phyloP scores from a whole-genome alignment of 768 basidiomycete species.

The Phanerochaete carnosa region DNA sequence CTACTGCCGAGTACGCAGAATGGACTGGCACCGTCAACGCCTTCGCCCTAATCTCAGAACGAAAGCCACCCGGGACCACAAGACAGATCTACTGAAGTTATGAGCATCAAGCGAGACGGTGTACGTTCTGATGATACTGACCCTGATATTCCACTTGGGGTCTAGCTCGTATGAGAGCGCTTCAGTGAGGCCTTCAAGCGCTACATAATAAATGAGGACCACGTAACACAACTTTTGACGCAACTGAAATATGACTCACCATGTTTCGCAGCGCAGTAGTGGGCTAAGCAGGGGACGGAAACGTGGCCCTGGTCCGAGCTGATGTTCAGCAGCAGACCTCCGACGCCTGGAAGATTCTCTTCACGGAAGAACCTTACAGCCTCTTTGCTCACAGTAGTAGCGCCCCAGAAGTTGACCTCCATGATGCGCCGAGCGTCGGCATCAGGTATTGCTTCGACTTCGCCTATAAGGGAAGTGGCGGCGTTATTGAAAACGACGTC shows the following conservation, averaged over 20 bases:
- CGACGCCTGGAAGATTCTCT: conserved; percentile 33
- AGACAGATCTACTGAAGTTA: neutral
- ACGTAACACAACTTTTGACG: neutral
- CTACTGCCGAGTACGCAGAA: conserved; percentile 2
- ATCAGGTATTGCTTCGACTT: conserved; percentile 35
- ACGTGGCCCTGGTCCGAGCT: conserved; percentile 2
- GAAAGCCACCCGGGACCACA: neutral
- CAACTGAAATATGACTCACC: conserved; percentile 8
- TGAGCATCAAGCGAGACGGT: neutral
- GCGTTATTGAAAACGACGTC: conserved; percentile 49
- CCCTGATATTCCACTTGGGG: conserved; percentile 47
- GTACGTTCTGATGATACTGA: conserved; percentile 8
- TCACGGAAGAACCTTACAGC: conserved; percentile 33
- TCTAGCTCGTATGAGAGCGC: conserved; percentile 38
- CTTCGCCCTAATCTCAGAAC: neutral
- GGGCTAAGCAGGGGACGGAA: neutral
- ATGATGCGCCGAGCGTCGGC: conserved; percentile 34
- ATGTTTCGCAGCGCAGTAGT: conserved; percentile 9
- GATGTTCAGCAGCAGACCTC: neutral
- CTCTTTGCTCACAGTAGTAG: conserved; percentile 29
- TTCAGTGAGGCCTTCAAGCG: conserved; percentile 36
- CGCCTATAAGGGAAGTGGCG: conserved; percentile 26
- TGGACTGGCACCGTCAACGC: neutral
- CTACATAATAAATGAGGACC: conserved; percentile 6
- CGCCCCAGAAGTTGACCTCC: conserved; percentile 30